Evolutionary conservation across 2,329 filamentous ascomycete genomes (phyloP).

Genomic region (Xylaria sp.): DNA sequence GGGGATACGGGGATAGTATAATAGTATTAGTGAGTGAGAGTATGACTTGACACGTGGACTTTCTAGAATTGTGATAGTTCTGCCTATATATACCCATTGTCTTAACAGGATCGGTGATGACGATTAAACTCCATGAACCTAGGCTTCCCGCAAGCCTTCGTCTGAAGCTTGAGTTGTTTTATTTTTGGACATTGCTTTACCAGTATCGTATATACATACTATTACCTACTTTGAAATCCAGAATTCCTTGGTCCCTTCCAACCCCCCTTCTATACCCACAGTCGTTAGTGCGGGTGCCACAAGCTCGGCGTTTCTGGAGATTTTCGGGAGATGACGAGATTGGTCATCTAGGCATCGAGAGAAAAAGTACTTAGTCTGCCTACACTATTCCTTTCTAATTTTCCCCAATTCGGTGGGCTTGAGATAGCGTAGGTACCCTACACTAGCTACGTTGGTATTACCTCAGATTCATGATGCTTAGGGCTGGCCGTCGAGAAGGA

Average conservation of each 20-base stretch:
- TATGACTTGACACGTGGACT: conserved; percentile 49
- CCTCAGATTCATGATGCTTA: conserved; percentile 23
- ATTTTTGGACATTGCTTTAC: not conserved
- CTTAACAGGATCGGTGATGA: conserved; percentile 37
- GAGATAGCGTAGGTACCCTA: not conserved
- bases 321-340: conserved; percentile 51
- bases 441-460: conserved; percentile 16
- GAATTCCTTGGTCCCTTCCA: not conserved
- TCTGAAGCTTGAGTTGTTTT: not conserved
- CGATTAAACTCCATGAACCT: not conserved
- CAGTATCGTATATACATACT: not conserved
- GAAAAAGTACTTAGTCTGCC: conserved; percentile 10
- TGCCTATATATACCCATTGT: conserved; percentile 10
- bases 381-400: conserved; percentile 19
- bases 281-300: conserved; percentile 44
- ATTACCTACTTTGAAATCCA: not conserved
- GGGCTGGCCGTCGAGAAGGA: conserved; percentile 20
- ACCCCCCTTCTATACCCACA: conserved; percentile 36
- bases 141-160: not conserved
- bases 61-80: conserved; percentile 38
- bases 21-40: not conserved
- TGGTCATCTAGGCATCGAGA: conserved; percentile 34
- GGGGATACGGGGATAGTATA: not conserved
- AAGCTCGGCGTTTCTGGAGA: conserved; percentile 49
- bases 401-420: conserved; percentile 15